Percentiles rank a stretch among this genome's conserved stretches.
Conservation (phyloP, 495 filamentous ascomycete species). For the Astrothelium subdiscretum region DNA sequence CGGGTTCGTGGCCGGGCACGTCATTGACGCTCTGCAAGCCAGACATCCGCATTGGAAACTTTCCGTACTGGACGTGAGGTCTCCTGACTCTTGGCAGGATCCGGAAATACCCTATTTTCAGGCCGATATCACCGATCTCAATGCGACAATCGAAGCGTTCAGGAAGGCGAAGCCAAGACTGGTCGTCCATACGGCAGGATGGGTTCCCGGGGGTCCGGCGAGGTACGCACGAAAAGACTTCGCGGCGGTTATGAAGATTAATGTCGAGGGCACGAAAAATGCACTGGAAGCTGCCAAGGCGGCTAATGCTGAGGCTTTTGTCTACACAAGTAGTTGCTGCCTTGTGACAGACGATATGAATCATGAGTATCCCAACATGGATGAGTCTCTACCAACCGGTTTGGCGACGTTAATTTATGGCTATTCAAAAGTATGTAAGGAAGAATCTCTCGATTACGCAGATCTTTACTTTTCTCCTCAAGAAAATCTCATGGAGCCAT, state of each 20-base stretch:
- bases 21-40: slow-evolving; percentile 20
- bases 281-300: slow-evolving; percentile 27
- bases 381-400: slow-evolving; percentile 41
- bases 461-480: background rate
- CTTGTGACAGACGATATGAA: slow-evolving; percentile 44
- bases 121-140: slow-evolving; percentile 18
- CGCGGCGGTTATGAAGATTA: slow-evolving; percentile 27
- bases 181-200: slow-evolving; percentile 28
- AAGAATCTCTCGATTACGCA: slow-evolving; percentile 8
- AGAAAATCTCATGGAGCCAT: too few relatives aligned
- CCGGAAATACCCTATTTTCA: slow-evolving; percentile 18
- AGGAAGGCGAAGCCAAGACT: slow-evolving; percentile 17
- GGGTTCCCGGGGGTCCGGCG: slow-evolving; percentile 14
- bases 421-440: slow-evolving; percentile 40
- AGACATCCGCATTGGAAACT: slow-evolving; percentile 18
- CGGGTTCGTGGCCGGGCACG: slow-evolving; percentile 27
- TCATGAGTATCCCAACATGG: slow-evolving; percentile 40
- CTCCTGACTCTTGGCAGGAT: slow-evolving; percentile 7
- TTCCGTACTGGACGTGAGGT: slow-evolving; percentile 24
- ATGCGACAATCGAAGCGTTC: slow-evolving; percentile 18
- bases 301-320: slow-evolving; percentile 27
- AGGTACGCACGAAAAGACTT: slow-evolving; percentile 21
- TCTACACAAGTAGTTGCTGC: slow-evolving; percentile 43
- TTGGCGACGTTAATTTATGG: slow-evolving; percentile 43
- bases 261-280: slow-evolving; percentile 35